These are phyloP conservation scores for Exserohilum rostratum DNA, from an alignment of 2,329 filamentous ascomycete species.

Conservation along the genomic window DNA sequence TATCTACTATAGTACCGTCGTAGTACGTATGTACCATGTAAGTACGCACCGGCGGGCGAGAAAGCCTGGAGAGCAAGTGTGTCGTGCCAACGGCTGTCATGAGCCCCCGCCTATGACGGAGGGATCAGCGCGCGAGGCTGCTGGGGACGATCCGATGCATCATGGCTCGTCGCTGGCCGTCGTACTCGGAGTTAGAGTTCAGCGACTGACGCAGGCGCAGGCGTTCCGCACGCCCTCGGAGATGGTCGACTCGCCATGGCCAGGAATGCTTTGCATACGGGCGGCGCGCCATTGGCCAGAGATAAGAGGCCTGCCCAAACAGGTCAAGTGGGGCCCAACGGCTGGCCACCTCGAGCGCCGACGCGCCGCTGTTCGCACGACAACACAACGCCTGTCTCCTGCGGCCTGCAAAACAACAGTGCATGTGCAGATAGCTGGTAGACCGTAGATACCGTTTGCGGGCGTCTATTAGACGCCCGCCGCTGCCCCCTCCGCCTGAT, in stretches of 20 bases:
- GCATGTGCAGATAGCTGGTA: not conserved
- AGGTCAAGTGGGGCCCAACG: slow-evolving; percentile 17
- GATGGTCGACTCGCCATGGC: slow-evolving; percentile 2
- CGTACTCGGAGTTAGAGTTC: slow-evolving; percentile 1
- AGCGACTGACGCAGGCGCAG: slow-evolving; percentile 15
- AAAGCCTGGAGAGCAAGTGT: too few species aligned
- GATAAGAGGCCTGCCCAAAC: slow-evolving; percentile 29
- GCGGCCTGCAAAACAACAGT: not conserved
- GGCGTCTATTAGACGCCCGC: not conserved
- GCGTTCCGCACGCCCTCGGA: slow-evolving; percentile 19
- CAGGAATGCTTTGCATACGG: slow-evolving; percentile 5
- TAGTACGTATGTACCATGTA: not conserved
- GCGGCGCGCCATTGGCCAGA: slow-evolving; percentile 30
- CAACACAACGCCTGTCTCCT: not conserved
- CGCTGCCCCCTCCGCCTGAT: not conserved
- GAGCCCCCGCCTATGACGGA: not conserved
- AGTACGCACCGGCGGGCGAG: too few species aligned
- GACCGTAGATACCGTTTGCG: not conserved
- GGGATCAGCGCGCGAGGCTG: not conserved
- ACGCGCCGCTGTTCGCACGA: not conserved
- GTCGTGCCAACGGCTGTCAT: not conserved
- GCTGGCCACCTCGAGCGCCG: slow-evolving; percentile 9
- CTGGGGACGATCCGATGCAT: not conserved
- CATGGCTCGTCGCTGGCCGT: slow-evolving; percentile 10
- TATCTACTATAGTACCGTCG: too few species aligned